phyloP scores from a whole-genome alignment of 164 flowering plant species.

The Annona squamosa region DNA sequence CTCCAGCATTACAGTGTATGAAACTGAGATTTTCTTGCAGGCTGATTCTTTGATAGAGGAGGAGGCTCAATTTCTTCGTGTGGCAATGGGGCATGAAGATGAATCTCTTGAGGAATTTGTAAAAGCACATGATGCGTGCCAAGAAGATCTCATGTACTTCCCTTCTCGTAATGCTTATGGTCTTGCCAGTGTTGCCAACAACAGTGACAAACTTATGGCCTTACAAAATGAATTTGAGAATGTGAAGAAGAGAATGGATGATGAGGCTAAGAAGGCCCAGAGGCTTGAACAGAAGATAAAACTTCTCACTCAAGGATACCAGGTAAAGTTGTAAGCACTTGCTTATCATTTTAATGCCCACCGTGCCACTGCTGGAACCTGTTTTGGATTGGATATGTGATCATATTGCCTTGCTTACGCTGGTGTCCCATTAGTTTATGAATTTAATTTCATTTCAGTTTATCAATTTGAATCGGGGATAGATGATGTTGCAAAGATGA shows the following conservation, averaged over 20 bases:
- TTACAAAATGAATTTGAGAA: constrained; percentile 77
- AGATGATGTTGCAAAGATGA: neutral
- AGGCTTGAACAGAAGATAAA: constrained; percentile 75
- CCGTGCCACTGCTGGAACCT: neutral
- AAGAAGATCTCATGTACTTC: constrained; percentile 86
- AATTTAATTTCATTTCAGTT: neutral
- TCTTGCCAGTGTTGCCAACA: constrained; percentile 89
- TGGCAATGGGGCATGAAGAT: constrained; percentile 88
- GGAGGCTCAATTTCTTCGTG: constrained; percentile 65
- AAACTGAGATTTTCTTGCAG: constrained; percentile 29
- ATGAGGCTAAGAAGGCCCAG: constrained; percentile 75
- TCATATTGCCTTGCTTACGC: neutral
- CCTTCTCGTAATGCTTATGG: constrained; percentile 84
- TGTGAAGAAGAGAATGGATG: constrained; percentile 77
- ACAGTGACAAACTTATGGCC: constrained; percentile 72
- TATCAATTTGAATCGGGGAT: neutral
- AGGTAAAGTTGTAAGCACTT: constrained; percentile 33
- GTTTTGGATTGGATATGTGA: neutral
- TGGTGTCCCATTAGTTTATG: neutral
- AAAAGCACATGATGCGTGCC: constrained; percentile 80
- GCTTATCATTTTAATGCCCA: neutral
- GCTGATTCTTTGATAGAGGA: constrained; percentile 59
- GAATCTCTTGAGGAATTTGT: constrained; percentile 77
- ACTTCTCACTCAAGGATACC: constrained; percentile 75
- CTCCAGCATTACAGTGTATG: neutral